These are phyloP conservation scores for Colletotrichum liaoningense DNA, from an alignment of 2,329 filamentous ascomycete genomes.

Conservation along the genomic window DNA sequence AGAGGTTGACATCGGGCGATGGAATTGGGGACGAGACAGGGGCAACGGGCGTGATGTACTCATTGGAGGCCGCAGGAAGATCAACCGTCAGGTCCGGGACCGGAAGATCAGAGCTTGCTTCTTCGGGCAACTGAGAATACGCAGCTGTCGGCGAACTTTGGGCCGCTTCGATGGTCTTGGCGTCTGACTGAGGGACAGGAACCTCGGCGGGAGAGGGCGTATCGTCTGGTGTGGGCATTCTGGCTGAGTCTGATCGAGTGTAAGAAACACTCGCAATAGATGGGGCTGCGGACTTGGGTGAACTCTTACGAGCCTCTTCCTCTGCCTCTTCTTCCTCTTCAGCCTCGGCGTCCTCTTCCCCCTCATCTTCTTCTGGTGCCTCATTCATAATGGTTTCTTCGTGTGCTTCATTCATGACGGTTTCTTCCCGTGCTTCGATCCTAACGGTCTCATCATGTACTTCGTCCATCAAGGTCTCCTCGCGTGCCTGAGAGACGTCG, in stretches of 20 bases:
- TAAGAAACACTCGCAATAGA: constrained; percentile 45
- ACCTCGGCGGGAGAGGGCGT: constrained; percentile 53
- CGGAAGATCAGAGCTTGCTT: constrained; percentile 25
- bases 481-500: not conserved
- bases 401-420: not conserved
- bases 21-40: constrained; percentile 50
- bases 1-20: constrained; percentile 31
- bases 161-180: constrained; percentile 28
- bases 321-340: constrained; percentile 17
- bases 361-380: constrained; percentile 3
- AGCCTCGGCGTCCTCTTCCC: not conserved
- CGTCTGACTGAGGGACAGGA: constrained; percentile 26
- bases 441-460: not conserved
- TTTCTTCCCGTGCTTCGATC: not conserved
- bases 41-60: constrained; percentile 49
- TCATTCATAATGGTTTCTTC: not conserved
- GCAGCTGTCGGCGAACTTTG: constrained; percentile 16
- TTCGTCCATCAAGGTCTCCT: not conserved
- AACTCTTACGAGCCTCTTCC: constrained; percentile 27
- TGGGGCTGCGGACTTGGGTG: constrained; percentile 28
- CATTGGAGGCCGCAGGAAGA: constrained; percentile 9
- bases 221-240: constrained; percentile 65
- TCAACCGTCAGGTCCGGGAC: constrained; percentile 18
- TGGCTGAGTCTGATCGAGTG: constrained; percentile 53
- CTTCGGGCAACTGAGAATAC: not conserved